Base-by-base conservation (phyloP, 1,284 basidiomycete genomes). In the Sporisorium exsertum region DNA sequence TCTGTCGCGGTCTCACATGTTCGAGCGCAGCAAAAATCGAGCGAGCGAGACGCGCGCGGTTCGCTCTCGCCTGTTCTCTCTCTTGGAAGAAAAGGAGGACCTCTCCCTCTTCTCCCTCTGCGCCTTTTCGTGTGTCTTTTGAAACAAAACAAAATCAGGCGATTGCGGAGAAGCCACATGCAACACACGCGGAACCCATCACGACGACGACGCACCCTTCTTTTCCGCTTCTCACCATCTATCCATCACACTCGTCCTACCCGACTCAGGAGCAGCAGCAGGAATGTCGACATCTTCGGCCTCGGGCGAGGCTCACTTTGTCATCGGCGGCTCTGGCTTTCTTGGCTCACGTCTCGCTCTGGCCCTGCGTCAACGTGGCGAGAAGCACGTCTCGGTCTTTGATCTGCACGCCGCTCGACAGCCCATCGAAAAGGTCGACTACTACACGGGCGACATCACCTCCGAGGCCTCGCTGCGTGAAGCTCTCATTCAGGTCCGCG, bases 251-350 rank as follows among this genome's bases (percentile, higher is more conserved):
- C 8, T 32, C 27, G 43, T 27, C 10, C 7, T 18, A 20, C 13
- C n/a, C n/a, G n/a, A n/a, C n/a, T n/a, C n/a, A n/a, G n/a, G n/a
- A n/a, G n/a, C 29, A 16, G 24, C 40, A 18, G 46, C 59, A 43
- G 67, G 52, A 59, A 84, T 84, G 82, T 80, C 82, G 60, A 76
- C 68, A 35, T 79, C 80, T 6, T 52, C 78, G 3, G 73, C 82
- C 12, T 79, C 81, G 20, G 73, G 77, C n/a, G 81, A 84, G 63
- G 74, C 77, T n/a, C 79, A 83, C 71, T 72, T 84, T 56, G 77
- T 85, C 58, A 81, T 85, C 26, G 84, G 84, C 24, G 84, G 84
- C 47, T 70, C 77, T 22, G 84, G 84, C 40, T 85, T 85, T 68
- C 78, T 85, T 18, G 84, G 84, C 45, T 80, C 82, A 18, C 75